Evolutionary conservation across 2,329 filamentous ascomycete species (phyloP), one percentile per base, ranked within the genome.

Genomic region (Cladosporium phlei): DNA sequence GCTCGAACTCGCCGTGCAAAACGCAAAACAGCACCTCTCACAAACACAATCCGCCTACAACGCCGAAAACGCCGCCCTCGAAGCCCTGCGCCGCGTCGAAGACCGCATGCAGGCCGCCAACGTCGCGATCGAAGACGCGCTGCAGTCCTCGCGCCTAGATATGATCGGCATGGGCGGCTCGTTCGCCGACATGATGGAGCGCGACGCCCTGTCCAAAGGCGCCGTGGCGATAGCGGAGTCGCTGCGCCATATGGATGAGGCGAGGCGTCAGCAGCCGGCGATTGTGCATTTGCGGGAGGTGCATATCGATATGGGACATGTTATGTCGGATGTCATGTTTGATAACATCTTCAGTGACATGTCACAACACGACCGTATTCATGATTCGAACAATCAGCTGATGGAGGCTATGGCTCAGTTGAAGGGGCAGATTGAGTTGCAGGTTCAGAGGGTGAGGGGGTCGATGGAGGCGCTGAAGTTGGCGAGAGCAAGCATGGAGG

Each of bases 101-200:
- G 52, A 54, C 19, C 58, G 59, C 14, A 64, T 78, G 47, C 40
- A 55, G 6, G 45, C 54, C 2, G 68, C 73, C 1, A 47, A 68
- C 2, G 45, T 38, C 1, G 58, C 67, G 17, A 69, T 78, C 35
- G 61, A 71, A 19, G 63, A 69, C 2, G 75, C 74, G 2, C 60
- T 71, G 5, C 52, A 59, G 10, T 60, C 66, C 30, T 73, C 71
- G 3, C 61, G 63, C 10, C 37, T 65, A 54, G 76, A 79, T 49
- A 71, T 76, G 59, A 74, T 73, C 42, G 75, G 74, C 30, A n/a
- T n/a, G n/a, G 74, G 73, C 12, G 73, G 72, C 10, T 66, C 65
- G 3, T 65, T 74, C 38, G 59, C 62, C 2, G 73, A 77, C 56
- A 73, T 78, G 69, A 71, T 76, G 64, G 77, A 82, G 61, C 68